Evolutionary conservation across 2,329 filamentous ascomycete genomes (phyloP).

Genomic region (Cordyceps farinosa): DNA sequence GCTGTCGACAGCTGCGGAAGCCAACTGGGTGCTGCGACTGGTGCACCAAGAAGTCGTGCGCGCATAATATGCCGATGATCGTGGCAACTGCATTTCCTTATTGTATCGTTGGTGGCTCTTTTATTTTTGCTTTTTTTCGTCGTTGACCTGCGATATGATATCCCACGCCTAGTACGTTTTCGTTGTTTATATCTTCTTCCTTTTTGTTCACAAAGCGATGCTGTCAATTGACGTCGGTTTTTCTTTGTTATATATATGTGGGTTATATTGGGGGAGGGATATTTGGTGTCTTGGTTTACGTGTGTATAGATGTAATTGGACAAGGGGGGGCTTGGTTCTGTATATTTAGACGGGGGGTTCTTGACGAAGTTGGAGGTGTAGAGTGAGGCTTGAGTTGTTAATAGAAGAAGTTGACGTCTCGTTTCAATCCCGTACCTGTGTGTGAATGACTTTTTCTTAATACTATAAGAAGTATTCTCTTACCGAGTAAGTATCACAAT

Average conservation of each 20-base stretch:
- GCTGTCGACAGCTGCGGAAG: slow-evolving; percentile 50
- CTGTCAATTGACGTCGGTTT: not conserved
- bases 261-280: not conserved
- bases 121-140: not conserved
- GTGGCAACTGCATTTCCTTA: not conserved
- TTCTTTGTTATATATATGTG: not conserved
- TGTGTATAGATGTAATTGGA: not conserved
- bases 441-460: no score
- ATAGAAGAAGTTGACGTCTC: not conserved
- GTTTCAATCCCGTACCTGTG: not conserved
- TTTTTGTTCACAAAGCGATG: not conserved
- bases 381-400: not conserved
- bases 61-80: slow-evolving; percentile 23
- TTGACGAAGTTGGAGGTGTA: not conserved
- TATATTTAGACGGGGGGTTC: not conserved
- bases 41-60: slow-evolving; percentile 55
- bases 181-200: not conserved
- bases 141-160: slow-evolving; percentile 9
- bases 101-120: not conserved
- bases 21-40: slow-evolving; percentile 53
- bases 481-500: no score
- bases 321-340: not conserved
- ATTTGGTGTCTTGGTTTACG: not conserved
- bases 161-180: not conserved
- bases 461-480: no score